Base-by-base conservation (phyloP, 2,329 filamentous ascomycete species). In the Stachybotrys chlorohalonatus region DNA sequence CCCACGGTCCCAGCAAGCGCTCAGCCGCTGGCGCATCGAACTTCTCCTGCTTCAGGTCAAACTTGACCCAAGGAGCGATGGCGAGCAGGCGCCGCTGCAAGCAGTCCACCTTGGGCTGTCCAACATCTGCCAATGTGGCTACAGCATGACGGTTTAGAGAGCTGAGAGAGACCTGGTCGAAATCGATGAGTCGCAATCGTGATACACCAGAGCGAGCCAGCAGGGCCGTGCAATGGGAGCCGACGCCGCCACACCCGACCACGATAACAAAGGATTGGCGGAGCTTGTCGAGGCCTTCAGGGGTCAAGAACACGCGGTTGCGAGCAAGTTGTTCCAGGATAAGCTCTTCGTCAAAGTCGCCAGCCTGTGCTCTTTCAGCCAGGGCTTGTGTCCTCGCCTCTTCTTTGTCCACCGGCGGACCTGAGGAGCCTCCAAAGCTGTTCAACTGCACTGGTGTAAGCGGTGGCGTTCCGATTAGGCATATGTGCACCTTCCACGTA, bases 91-190 rank as follows among this genome's bases (percentile, higher is more conserved):
- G 79, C 55, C 85, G 84, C 63, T 86, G 81, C 52, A 99, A 82
- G 63, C 90, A 94, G 54, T 88, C 82, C 1, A 99, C 94, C 73
- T 99, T 99, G 8, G 92, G 84, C 11, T 87, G 90, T 30, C 94
- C 94, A 1, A 99, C 94, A 65, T 99, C 94, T 15, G 90, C 89
- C 7, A 97, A 78, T 0, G 93, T 97, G 6, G 94, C 94, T 1
- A 99, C 87, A 8, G 94, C 91, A 71, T 99, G 94, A n/a, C 94
- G 80, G 70, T 99, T 99, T 54, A 99, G 75, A 3, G 91, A 96
- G 59, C 90, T 95, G 49, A 99, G 78, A 0, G 92, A 95, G 39
- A 99, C 93, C 77, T 99, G 94, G 69, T 99, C 94, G 68, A 99
- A 99, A 70, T 99, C 94, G 61, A 99, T 84, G 45, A 99, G 81